phyloP scores from a whole-genome alignment of 225 moss, liverwort and hornwort genomes.

The Rhytidiadelphus loreus region DNA sequence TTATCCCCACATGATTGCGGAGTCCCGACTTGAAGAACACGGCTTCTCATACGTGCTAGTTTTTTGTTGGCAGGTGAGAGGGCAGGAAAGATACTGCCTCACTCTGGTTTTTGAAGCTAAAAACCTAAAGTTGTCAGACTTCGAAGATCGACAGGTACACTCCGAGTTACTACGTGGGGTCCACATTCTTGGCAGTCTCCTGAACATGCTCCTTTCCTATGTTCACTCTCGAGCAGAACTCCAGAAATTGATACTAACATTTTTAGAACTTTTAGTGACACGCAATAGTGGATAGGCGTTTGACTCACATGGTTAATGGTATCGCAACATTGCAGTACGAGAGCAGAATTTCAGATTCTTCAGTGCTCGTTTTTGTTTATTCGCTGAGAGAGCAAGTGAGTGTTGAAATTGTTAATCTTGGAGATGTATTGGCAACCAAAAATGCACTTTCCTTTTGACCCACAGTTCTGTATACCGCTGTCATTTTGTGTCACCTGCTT shows the following conservation, averaged over 20 bases:
- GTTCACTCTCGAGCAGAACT: background rate
- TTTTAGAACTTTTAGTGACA: background rate
- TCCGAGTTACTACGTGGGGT: background rate
- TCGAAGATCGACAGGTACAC: constrained; percentile 79
- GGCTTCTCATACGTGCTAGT: background rate
- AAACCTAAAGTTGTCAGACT: constrained; percentile 67
- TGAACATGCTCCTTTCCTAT: background rate
- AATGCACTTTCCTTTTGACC: background rate
- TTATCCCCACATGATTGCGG: background rate
- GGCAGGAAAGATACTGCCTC: constrained; percentile 62
- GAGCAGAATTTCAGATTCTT: background rate
- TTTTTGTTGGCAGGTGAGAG: constrained; percentile 58
- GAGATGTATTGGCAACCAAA: background rate
- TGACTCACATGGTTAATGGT: background rate
- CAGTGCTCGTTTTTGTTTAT: background rate
- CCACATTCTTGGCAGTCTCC: background rate
- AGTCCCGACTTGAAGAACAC: background rate
- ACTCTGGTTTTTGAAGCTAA: constrained; percentile 77
- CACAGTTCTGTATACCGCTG: background rate
- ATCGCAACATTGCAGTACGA: background rate
- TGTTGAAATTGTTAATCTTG: background rate
- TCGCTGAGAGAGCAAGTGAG: background rate
- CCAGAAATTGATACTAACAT: background rate
- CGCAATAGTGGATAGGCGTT: background rate
- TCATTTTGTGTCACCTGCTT: background rate